Base-by-base conservation (phyloP, 768 basidiomycete genomes). In the Termitomyces titanicus region DNA sequence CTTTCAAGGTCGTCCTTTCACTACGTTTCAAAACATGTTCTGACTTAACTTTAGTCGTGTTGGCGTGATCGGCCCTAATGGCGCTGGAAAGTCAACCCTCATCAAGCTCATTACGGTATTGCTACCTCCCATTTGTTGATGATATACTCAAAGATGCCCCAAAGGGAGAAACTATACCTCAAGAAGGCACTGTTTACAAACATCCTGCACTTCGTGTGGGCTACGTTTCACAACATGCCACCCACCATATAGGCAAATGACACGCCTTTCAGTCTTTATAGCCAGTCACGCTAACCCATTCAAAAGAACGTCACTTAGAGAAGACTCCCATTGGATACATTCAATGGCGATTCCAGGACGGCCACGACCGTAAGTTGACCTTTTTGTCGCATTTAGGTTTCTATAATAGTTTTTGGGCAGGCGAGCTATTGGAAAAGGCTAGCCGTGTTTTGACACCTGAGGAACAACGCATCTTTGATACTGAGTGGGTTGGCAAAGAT, bases 261-360 rank as follows among this genome's bases (percentile, higher is more conserved):
- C 29, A 55, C 8, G 24, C 64, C 20, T 18, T 49, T 24, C 27
- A 37, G 38, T 17, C 20, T n/a, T 29, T 13, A 9, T 27, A 45
- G 42, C 34, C 12, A 29, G 9, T 47, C 17, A 47, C 62, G 62
- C 58, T 59, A 52, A 63, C 35, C 3, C 11, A 5, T 46, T 53
- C 34, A 22, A 57, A 68, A 89, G 92, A 96, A 69, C 88, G 84
- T 63, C 95, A 98, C 75, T 70, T 98, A 42, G 94, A 96, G 73
- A 97, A 98, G 76, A 96, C 94, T 5, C 92, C 96, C 24, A 91
- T 95, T 57, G 89, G 88, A 52, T 98, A 98, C 67, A 97, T 98
- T 64, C 94, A 97, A 74, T 98, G 95, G 95, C 89, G 95, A 63
- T 98, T 94, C 84, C 95, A 98, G 69, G 95, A 97, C 70, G 96